Evolutionary conservation across 768 basidiomycete genomes (phyloP).

Genomic region (Russula earlei): DNA sequence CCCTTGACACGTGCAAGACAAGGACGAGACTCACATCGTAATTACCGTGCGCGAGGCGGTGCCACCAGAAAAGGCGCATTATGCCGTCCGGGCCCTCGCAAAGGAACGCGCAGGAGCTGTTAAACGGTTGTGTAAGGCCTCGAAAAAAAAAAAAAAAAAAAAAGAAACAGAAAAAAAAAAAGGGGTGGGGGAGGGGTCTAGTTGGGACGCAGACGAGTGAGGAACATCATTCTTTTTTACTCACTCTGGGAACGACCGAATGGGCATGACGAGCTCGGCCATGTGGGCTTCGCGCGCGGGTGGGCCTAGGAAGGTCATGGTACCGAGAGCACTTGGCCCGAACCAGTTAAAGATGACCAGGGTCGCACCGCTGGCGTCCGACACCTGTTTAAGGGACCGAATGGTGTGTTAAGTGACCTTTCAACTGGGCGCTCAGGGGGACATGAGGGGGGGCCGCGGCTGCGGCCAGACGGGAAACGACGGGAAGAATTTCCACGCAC

Average conservation of each 20-base stretch:
- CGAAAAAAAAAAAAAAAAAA: not conserved
- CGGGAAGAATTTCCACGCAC: constrained; percentile 27
- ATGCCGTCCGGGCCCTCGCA: constrained; percentile 4
- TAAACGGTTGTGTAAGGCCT: no score
- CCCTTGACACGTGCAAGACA: no score
- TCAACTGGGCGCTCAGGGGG: not conserved
- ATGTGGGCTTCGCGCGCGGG: not conserved
- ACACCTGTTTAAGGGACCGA: not conserved
- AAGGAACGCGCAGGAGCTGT: constrained; percentile 9
- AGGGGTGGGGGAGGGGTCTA: not conserved
- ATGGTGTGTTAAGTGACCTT: not conserved
- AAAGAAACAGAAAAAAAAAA: not conserved
- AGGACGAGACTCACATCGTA: constrained; percentile 2
- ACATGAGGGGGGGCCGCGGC: not conserved
- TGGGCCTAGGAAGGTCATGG: not conserved
- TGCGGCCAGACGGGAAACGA: no score
- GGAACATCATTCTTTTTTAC: not conserved
- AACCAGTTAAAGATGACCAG: constrained; percentile 10
- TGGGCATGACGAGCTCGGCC: constrained; percentile 5
- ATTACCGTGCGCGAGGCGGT: not conserved
- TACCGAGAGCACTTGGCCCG: constrained; percentile 2
- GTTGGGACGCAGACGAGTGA: no score
- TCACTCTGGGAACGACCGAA: not conserved
- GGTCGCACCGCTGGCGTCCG: not conserved
- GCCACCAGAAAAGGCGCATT: constrained; percentile 12